Percentiles rank a stretch among this genome's conserved stretches.
Conservation (phyloP, 192 early-diverging fungal species). For the Coemansia sp. region DNA sequence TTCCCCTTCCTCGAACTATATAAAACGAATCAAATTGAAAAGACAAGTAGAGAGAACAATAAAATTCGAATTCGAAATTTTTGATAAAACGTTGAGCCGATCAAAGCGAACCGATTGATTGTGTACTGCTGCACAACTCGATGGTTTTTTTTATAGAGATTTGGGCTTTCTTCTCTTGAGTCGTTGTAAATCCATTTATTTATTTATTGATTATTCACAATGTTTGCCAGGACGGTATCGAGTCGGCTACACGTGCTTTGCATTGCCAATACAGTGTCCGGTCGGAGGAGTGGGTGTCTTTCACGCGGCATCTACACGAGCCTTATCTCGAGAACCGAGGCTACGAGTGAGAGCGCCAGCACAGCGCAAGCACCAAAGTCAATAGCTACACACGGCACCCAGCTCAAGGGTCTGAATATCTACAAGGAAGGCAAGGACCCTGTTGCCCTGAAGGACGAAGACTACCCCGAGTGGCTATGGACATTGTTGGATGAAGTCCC, state of each 20-base stretch:
- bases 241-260: not conserved
- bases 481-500: slow-evolving; percentile 64
- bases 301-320: not conserved
- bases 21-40: not conserved
- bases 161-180: not conserved
- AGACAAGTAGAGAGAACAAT: not conserved
- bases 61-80: not conserved
- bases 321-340: slow-evolving; percentile 7
- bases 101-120: not conserved
- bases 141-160: not conserved
- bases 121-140: not conserved
- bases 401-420: slow-evolving; percentile 86
- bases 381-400: slow-evolving; percentile 70
- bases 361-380: slow-evolving; percentile 38
- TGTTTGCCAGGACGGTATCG: not conserved
- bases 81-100: not conserved
- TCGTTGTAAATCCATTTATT: not conserved
- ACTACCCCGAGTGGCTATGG: slow-evolving; percentile 97
- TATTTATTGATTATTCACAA: not conserved
- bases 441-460: slow-evolving; percentile 77
- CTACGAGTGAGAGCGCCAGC: not conserved
- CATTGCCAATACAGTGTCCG: not conserved
- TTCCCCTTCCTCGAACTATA: not conserved
- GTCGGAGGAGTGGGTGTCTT: not conserved
- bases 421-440: slow-evolving; percentile 83